phyloP scores from a whole-genome alignment of 768 basidiomycete genomes.

The Obba rivulosa region DNA sequence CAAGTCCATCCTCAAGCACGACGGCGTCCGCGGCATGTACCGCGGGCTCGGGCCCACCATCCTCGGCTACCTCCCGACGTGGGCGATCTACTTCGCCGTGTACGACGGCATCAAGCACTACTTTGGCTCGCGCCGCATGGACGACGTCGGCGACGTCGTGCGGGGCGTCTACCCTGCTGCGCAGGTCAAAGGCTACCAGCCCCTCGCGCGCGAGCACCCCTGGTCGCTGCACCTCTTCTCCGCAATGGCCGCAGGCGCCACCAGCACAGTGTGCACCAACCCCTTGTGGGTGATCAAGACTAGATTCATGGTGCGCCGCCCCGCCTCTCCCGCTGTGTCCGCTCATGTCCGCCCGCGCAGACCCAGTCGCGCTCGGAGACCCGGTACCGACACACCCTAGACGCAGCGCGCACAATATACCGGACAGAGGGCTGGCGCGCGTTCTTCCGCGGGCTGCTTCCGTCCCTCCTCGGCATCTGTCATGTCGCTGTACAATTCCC shows the following conservation, averaged over 20 bases:
- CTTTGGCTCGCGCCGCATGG: conserved; percentile 64
- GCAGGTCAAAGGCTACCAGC: conserved; percentile 83
- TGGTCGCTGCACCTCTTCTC: conserved; percentile 89
- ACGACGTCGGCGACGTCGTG: conserved; percentile 22
- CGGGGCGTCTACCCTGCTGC: conserved; percentile 74
- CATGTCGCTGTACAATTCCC: conserved; percentile 99
- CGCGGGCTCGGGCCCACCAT: conserved; percentile 97
- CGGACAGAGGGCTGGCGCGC: conserved; percentile 79
- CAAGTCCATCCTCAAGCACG: conserved; percentile 48
- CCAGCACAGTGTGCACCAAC: conserved; percentile 91
- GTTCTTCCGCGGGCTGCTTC: conserved; percentile 92
- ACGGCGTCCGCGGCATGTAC: conserved; percentile 88
- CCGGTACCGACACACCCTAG: conserved; percentile 83
- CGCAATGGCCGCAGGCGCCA: conserved; percentile 92
- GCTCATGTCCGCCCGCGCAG: conserved; percentile 38
- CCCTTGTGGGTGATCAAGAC: conserved; percentile 99
- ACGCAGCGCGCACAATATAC: conserved; percentile 88
- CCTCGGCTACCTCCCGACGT: conserved; percentile 94
- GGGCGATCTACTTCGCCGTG: conserved; percentile 98
- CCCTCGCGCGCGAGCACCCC: conserved; percentile 71
- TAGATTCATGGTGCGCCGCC: conserved; percentile 84
- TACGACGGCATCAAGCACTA: conserved; percentile 91
- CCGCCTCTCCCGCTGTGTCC: conserved; percentile 4
- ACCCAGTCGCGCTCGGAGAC: conserved; percentile 78
- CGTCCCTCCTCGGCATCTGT: conserved; percentile 87